Evolutionary conservation across 176 grass and related monocot genomes (phyloP), one percentile per base, ranked within the genome.

Genomic region (Chloris gayana): DNA sequence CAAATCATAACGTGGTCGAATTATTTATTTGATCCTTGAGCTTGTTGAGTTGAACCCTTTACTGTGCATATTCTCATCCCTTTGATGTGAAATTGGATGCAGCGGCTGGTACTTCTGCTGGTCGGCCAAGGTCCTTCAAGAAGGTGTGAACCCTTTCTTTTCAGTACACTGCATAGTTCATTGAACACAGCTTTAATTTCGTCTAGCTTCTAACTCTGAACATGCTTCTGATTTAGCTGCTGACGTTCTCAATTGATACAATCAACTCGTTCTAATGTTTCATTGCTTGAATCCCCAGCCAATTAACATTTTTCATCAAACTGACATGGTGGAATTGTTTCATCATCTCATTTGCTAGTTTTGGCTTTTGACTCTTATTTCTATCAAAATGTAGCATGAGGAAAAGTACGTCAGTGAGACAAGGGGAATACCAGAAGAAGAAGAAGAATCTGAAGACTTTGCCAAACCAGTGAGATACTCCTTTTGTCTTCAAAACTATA

Each of bases 101-200:
- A 97, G 94, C 27, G 49, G 81, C 94, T 81, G 94, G 91, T 74
- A 87, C 74, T 30, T 97, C 88, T 80, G 65, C 91, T 54, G 31
- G 54, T 49, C 91, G 94, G 62, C 94, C 84, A 39, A 69, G 68
- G 4, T 88, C 67, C 50, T 97, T 94, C 75, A 88, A 76, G 68
- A 85, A 88, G 89, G 89, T 97, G 69, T 64, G 19, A 35, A 44
- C 46, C 41, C 31, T 70, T 60, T 50, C 30, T 39, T 82, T 54
- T 67, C 17, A 59, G 24, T 4, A 19, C 37, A 27, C 19, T 8
- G 22, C 49, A 53, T 39, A 38, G 67, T 19, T 35, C 39, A 31
- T 50, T 38, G 41, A 45, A 57, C 19, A 4, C 4, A 45, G 2
- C 29, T 73, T 50, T 14, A 0, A 6, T 51, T 37, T 53, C 22